phyloP scores from a whole-genome alignment of 208 protist genomes.

The Leishmania turanica region DNA sequence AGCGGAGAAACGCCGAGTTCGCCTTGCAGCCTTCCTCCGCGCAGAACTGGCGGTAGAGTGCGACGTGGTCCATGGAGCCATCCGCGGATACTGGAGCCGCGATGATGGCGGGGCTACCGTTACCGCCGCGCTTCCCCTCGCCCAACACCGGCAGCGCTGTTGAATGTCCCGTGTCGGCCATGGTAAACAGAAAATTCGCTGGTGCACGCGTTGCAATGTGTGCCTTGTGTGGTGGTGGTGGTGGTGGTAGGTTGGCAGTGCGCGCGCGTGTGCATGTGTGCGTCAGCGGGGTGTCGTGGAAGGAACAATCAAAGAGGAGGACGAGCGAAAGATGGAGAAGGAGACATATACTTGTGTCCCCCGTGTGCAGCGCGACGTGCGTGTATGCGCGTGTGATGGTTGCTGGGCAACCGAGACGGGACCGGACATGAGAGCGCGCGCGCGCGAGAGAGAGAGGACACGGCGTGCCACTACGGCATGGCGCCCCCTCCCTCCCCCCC shows the following conservation, averaged over 20 bases:
- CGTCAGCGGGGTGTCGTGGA: background rate
- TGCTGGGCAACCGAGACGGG: background rate
- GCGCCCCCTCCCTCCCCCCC: background rate
- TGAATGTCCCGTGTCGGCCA: constrained; percentile 1
- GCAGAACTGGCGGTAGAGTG: constrained; percentile 80
- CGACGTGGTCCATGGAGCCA: constrained; percentile 38
- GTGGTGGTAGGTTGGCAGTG: background rate
- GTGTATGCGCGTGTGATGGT: constrained; percentile 1
- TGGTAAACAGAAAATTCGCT: background rate
- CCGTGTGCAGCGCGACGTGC: background rate
- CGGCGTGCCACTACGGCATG: background rate
- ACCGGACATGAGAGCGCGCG: too few relatives aligned
- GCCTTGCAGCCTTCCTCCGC: constrained; percentile 71
- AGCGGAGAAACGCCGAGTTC: constrained; percentile 82
- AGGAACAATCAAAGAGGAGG: background rate
- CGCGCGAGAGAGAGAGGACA: background rate
- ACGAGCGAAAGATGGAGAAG: background rate
- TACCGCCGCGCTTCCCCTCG: background rate
- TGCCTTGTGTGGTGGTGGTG: background rate
- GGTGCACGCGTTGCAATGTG: background rate
- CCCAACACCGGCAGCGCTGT: constrained; percentile 3
- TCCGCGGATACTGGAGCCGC: constrained; percentile 3
- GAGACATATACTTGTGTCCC: background rate
- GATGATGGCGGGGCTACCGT: background rate
- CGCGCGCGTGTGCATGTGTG: background rate